A percentile compares a stretch with the other conserved stretches of the same genome.
These are phyloP conservation scores for Malassezia obtusa DNA, from an alignment of 1,284 basidiomycete species.

Conservation along the genomic window DNA sequence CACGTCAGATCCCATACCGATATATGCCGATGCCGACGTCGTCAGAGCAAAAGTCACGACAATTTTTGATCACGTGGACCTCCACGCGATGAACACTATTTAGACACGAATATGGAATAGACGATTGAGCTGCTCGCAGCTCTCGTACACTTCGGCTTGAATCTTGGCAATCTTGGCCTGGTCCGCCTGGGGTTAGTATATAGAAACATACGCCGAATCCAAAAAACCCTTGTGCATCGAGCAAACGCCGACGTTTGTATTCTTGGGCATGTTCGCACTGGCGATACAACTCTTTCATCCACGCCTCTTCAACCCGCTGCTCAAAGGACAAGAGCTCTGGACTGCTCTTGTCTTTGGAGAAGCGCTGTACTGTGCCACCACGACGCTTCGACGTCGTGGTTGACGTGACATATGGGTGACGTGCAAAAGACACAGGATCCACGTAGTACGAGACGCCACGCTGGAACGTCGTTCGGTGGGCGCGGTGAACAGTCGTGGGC, in stretches of 20 bases:
- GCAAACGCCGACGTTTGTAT: slow-evolving; percentile 8
- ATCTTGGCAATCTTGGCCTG: slow-evolving; percentile 32
- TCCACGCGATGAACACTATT: neutral
- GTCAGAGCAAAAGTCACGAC: neutral
- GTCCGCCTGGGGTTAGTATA: slow-evolving; percentile 22
- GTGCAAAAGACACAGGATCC: slow-evolving; percentile 65
- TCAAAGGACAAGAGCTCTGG: slow-evolving; percentile 19
- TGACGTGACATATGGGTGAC: slow-evolving; percentile 56
- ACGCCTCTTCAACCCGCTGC: slow-evolving; percentile 13
- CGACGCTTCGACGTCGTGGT: slow-evolving; percentile 22
- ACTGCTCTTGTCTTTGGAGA: slow-evolving; percentile 27
- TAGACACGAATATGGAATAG: slow-evolving; percentile 18
- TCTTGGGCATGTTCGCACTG: slow-evolving; percentile 17
- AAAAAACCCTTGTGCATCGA: slow-evolving; percentile 17
- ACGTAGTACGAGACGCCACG: slow-evolving; percentile 76
- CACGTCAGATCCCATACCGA: neutral
- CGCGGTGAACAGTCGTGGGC: slow-evolving; percentile 39
- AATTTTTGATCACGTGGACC: slow-evolving; percentile 13
- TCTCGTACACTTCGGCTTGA: slow-evolving; percentile 30
- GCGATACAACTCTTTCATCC: slow-evolving; percentile 19
- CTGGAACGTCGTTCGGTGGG: slow-evolving; percentile 54
- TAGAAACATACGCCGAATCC: slow-evolving; percentile 13
- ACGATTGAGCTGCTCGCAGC: slow-evolving; percentile 38
- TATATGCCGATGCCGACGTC: neutral
- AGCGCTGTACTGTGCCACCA: slow-evolving; percentile 10